phyloP scores from a whole-genome alignment of 1,139 yeast species.

The Lodderomyces parapsilosis region DNA sequence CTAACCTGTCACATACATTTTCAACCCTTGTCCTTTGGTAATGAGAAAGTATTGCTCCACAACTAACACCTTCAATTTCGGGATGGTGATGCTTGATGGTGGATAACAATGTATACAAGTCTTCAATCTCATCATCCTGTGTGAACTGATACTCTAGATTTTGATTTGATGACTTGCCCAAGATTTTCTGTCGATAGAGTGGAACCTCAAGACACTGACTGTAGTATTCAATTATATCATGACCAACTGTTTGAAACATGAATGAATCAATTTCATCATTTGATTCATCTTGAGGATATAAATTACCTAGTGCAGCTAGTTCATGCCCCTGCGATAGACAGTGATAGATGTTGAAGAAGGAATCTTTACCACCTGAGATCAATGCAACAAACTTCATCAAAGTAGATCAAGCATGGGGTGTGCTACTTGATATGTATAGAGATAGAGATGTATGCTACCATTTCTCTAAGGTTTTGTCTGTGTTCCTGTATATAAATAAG shows the following conservation, averaged over 20 bases:
- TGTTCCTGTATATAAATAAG: background rate
- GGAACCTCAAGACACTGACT: conserved; percentile 77
- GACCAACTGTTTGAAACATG: conserved; percentile 99
- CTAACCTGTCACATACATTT: conserved; percentile 75
- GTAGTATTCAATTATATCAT: conserved; percentile 67
- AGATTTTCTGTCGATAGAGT: conserved; percentile 66
- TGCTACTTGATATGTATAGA: background rate
- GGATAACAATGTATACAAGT: conserved; percentile 53
- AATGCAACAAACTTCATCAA: conserved; percentile 87
- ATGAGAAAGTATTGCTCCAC: conserved; percentile 92
- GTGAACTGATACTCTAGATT: conserved; percentile 67
- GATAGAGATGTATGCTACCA: background rate
- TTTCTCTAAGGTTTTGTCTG: background rate
- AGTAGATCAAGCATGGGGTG: background rate
- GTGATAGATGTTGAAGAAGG: conserved; percentile 84
- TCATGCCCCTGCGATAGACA: conserved; percentile 83
- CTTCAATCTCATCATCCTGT: conserved; percentile 82
- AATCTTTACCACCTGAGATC: conserved; percentile 95
- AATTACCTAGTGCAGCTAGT: conserved; percentile 77
- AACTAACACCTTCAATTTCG: conserved; percentile 80
- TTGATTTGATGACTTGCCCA: conserved; percentile 58
- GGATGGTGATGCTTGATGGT: conserved; percentile 57
- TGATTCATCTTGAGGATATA: conserved; percentile 57
- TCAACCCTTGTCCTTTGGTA: conserved; percentile 94
- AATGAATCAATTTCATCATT: conserved; percentile 81